Evolutionary conservation across 164 flowering plant species (phyloP).

Genomic region (Piper betle): DNA sequence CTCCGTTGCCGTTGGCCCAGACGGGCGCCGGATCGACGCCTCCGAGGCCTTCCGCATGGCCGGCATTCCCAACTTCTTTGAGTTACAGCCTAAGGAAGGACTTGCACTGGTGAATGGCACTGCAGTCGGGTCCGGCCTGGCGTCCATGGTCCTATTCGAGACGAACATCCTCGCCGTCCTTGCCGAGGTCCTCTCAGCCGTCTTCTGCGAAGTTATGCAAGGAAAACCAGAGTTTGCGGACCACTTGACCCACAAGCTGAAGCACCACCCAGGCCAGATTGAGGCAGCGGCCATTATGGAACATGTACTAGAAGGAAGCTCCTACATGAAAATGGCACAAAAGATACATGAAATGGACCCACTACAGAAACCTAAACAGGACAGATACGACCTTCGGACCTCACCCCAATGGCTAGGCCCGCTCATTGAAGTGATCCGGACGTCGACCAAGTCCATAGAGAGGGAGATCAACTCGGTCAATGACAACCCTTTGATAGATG

Average conservation of each 20-base stretch:
- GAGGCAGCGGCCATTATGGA: conserved; percentile 67
- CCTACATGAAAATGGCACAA: conserved; percentile 29
- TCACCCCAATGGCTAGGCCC: conserved; percentile 62
- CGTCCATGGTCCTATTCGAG: conserved; percentile 42
- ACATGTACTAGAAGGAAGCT: conserved; percentile 43
- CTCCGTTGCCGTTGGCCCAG: conserved; percentile 29
- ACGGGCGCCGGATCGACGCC: conserved; percentile 30
- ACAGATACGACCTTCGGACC: conserved; percentile 52
- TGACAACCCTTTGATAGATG: conserved; percentile 54
- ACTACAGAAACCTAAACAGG: conserved; percentile 54
- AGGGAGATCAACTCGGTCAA: conserved; percentile 60
- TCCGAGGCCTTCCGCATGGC: conserved; percentile 30
- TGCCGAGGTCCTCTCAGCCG: conserved; percentile 40
- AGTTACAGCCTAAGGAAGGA: conserved; percentile 52
- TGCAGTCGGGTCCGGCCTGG: conserved; percentile 50
- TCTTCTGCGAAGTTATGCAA: conserved; percentile 53
- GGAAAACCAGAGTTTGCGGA: conserved; percentile 61
- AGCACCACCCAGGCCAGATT: conserved; percentile 62
- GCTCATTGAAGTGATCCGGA: conserved; percentile 43
- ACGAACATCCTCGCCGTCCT: conserved; percentile 35
- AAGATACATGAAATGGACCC: conserved; percentile 43
- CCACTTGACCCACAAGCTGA: conserved; percentile 45
- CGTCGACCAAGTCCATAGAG: conserved; percentile 40
- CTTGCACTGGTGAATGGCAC: conserved; percentile 60
- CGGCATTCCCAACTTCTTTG: conserved; percentile 39